Percentiles rank a stretch among this genome's conserved stretches.
These are phyloP conservation scores for Macrocystidia cucumis DNA, from an alignment of 1,284 basidiomycete species.

Conservation along the genomic window DNA sequence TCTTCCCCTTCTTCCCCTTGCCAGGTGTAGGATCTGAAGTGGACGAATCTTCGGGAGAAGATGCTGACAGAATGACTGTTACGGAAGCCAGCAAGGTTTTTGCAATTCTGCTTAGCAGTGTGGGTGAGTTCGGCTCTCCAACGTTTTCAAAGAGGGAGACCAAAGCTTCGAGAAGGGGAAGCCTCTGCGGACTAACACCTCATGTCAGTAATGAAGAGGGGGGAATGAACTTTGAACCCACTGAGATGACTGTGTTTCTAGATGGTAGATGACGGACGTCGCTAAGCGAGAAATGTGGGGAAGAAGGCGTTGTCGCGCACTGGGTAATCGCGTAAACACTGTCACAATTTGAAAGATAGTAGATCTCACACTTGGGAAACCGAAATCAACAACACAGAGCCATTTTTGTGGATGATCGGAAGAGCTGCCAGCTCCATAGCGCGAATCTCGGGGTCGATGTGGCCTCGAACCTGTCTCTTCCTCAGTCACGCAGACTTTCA, in stretches of 20 bases:
- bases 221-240: slow-evolving; percentile 32
- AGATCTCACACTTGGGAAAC: slow-evolving; percentile 41
- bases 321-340: slow-evolving; percentile 18
- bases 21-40: slow-evolving; percentile 13
- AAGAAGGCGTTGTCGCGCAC: slow-evolving; percentile 41
- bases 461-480: slow-evolving; percentile 30
- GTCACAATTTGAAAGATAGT: slow-evolving; percentile 2
- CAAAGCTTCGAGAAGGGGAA: slow-evolving; percentile 37
- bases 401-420: slow-evolving; percentile 45
- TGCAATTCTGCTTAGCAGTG: slow-evolving; percentile 45
- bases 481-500: slow-evolving; percentile 11
- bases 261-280: slow-evolving; percentile 43
- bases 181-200: slow-evolving; percentile 30
- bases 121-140: slow-evolving; percentile 41
- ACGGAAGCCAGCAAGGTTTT: slow-evolving; percentile 47
- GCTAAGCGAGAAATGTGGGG: slow-evolving; percentile 44
- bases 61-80: slow-evolving; percentile 37
- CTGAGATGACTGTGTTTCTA: slow-evolving; percentile 48
- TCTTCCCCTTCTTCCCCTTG: slow-evolving; percentile 61
- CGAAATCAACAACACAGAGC: slow-evolving; percentile 40
- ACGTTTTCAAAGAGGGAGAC: slow-evolving; percentile 33
- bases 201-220: slow-evolving; percentile 3
- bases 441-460: slow-evolving; percentile 42
- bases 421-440: slow-evolving; percentile 46
- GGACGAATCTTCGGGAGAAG: slow-evolving; percentile 20